Conservation (phyloP, 2,329 filamentous ascomycete species). For the Sarocladium strictum region DNA sequence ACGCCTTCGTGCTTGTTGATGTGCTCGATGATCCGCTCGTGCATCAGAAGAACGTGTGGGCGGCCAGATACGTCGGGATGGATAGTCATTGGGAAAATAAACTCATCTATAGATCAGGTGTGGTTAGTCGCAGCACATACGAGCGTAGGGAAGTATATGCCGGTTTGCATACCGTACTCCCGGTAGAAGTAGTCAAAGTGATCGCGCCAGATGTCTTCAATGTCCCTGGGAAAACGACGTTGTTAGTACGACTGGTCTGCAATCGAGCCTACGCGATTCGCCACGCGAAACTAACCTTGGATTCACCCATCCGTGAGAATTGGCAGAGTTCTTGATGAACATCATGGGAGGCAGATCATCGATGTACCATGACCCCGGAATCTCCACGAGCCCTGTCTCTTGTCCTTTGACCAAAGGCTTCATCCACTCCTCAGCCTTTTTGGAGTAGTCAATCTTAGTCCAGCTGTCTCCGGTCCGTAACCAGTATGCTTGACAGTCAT, state of each 20-base stretch:
- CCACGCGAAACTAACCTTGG: constrained; percentile 20
- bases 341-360: constrained; percentile 64
- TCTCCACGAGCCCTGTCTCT: constrained; percentile 59
- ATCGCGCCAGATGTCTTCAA: constrained; percentile 60
- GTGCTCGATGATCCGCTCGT: constrained; percentile 59
- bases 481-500: constrained; percentile 60
- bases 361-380: constrained; percentile 43
- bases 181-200: constrained; percentile 70
- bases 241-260: background rate
- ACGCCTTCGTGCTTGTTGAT: constrained; percentile 57
- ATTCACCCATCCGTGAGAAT: constrained; percentile 52
- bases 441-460: constrained; percentile 61
- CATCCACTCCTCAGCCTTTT: constrained; percentile 21
- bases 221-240: constrained; percentile 33
- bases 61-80: constrained; percentile 68
- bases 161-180: constrained; percentile 41
- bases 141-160: background rate
- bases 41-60: constrained; percentile 69
- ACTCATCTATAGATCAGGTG: constrained; percentile 45
- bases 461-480: constrained; percentile 58
- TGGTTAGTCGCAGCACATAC: background rate
- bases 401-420: constrained; percentile 53
- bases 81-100: constrained; percentile 71
- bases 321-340: constrained; percentile 62
- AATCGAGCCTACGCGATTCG: constrained; percentile 17